Percentiles rank a stretch among this genome's conserved stretches.
phyloP scores from a whole-genome alignment of 208 protist species.

The Trichomonas gallinae region DNA sequence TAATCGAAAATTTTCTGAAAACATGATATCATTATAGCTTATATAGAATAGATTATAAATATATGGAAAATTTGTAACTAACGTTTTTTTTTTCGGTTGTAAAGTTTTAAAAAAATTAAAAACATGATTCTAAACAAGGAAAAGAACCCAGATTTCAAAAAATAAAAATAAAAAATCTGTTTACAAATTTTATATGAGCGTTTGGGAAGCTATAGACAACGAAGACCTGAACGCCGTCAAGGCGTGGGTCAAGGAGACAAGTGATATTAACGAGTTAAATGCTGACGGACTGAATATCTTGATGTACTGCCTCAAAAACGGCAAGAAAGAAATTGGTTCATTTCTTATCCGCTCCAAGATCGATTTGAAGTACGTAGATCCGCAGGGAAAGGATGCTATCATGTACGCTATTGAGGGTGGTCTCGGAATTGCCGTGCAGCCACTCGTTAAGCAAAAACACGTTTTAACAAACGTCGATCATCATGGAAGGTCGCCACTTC shows the following conservation, averaged over 20 bases:
- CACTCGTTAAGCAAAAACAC: not conserved
- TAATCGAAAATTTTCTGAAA: no score
- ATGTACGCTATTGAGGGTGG: slow-evolving; percentile 7
- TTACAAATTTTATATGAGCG: not conserved
- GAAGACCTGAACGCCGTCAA: not conserved
- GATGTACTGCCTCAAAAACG: not conserved
- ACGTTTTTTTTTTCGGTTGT: no score
- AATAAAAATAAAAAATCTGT: no score
- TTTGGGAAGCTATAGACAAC: not conserved
- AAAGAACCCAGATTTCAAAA: no score
- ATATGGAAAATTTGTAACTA: no score
- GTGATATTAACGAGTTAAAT: not conserved
- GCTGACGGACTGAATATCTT: not conserved
- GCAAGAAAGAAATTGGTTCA: not conserved
- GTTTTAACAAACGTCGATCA: not conserved
- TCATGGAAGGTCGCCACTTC: not conserved
- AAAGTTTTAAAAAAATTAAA: no score
- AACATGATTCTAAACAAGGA: no score
- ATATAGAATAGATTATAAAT: no score
- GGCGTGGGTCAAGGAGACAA: not conserved
- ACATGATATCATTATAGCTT: no score
- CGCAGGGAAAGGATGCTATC: not conserved
- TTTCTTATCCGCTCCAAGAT: not conserved
- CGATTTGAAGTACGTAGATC: not conserved
- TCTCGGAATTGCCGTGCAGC: not conserved